Evolutionary conservation across 805 yeast species (phyloP).

Genomic region (Candida nitratophila): DNA sequence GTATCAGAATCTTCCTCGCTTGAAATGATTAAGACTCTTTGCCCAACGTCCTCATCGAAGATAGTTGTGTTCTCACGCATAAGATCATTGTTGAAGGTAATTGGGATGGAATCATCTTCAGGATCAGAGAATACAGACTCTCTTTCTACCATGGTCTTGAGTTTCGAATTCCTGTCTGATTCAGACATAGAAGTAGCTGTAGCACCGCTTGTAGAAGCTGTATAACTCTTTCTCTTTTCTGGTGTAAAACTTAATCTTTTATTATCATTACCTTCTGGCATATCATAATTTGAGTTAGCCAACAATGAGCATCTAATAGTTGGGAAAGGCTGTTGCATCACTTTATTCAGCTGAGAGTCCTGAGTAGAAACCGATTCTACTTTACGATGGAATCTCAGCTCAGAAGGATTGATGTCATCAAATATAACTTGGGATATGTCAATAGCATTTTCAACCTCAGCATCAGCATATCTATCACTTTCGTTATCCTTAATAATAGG

Average conservation of each 20-base stretch:
- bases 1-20: background rate
- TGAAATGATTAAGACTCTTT: background rate
- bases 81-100: background rate
- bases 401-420: slow-evolving; percentile 7
- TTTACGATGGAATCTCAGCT: slow-evolving; percentile 19
- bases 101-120: slow-evolving; percentile 11
- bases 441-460: slow-evolving; percentile 12
- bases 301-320: slow-evolving; percentile 20
- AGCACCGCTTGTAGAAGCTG: background rate
- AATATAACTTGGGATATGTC: background rate
- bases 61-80: slow-evolving; percentile 3
- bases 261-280: slow-evolving; percentile 14
- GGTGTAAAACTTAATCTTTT: slow-evolving; percentile 20
- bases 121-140: slow-evolving; percentile 22
- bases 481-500: background rate
- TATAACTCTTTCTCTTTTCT: slow-evolving; percentile 11
- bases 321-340: slow-evolving; percentile 12
- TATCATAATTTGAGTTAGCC: slow-evolving; percentile 20
- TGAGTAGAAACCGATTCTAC: slow-evolving; percentile 18
- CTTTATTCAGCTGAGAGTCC: slow-evolving; percentile 14
- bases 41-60: slow-evolving; percentile 4
- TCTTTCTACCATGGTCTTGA: slow-evolving; percentile 1
- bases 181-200: too few species aligned
- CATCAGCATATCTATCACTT: slow-evolving; percentile 23
- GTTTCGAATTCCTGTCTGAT: background rate